These are phyloP conservation scores for Rubia yunnanensis DNA, from an alignment of 257 asterid genomes.

Conservation along the genomic window DNA sequence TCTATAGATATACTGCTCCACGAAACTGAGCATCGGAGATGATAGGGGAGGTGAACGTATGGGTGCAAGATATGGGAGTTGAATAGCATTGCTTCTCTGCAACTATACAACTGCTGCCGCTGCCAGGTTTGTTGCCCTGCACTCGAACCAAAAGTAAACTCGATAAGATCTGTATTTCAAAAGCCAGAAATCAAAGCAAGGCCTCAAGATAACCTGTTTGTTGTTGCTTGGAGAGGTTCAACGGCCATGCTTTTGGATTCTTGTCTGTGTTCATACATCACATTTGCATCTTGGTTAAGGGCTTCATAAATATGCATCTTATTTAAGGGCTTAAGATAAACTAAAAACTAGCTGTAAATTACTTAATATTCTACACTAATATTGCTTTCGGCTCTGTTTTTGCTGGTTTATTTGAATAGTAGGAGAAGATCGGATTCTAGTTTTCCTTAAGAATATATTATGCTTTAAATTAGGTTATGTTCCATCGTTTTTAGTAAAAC, in stretches of 20 bases:
- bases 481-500: no score
- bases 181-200: slow-evolving; percentile 17
- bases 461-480: no score
- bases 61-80: slow-evolving; percentile 31
- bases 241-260: slow-evolving; percentile 1
- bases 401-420: no score
- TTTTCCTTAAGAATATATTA: no score
- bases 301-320: no score
- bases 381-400: no score
- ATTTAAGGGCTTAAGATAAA: no score
- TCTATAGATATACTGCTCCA: neutral
- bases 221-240: slow-evolving; percentile 6
- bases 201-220: slow-evolving; percentile 7
- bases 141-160: slow-evolving; percentile 25
- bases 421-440: no score
- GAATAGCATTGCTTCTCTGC: slow-evolving; percentile 16
- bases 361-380: no score
- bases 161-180: slow-evolving; percentile 29
- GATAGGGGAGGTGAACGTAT: slow-evolving; percentile 33
- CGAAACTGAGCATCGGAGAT: slow-evolving; percentile 4
- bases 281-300: neutral
- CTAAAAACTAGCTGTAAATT: no score
- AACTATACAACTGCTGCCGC: slow-evolving; percentile 17
- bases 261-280: slow-evolving; percentile 7
- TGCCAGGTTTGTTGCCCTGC: slow-evolving; percentile 20